Evolutionary conservation across 2,329 filamentous ascomycete species (phyloP), one percentile per base, ranked within the genome.

Genomic region (Helotiales sp.): DNA sequence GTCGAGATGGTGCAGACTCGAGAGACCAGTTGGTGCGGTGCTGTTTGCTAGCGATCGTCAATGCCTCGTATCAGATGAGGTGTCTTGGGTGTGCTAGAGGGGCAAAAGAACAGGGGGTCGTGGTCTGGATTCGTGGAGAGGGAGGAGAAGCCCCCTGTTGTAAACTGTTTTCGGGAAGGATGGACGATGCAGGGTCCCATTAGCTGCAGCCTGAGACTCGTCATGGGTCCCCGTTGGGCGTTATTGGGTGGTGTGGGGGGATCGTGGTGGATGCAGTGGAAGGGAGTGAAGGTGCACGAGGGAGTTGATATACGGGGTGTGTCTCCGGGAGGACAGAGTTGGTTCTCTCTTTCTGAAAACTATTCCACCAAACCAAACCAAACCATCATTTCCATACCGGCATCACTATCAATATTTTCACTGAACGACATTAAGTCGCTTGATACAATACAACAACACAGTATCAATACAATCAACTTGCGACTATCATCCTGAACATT

Each of bases 61-160:
- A 30, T 13, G 13, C 10, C 30, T 52, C 60, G 60, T 63, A 63
- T 63, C 60, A 54, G 60, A 63, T 55, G 60, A 61, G 58, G 58
- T 49, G 58, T 45, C 20, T 11, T 52, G n/a, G n/a, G n/a, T n/a
- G n/a, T n/a, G n/a, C n/a, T n/a, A n/a, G n/a, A n/a, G 57, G 24
- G 34, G 57, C 57, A 28, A 47, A 58, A 24, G 34, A 32, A 24
- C 45, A 34, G 47, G 45, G 45, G 45, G 30, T n/a, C n/a, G 24
- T 20, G 50, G 49, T n/a, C 34, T 37, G 32, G 50, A 45, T 54
- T 57, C 49, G 61, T 40, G 26, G 45, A 34, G 17, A 22, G 24
- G 57, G 40, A n/a, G 28, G 22, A 61, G 58, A 47, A 43, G 28
- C 22, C 30, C 10, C 34, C 10, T 58, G 47, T 10, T 22, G 6